Evolutionary conservation across 1,284 basidiomycete genomes (phyloP).

Genomic region (Dichomitus squalens): DNA sequence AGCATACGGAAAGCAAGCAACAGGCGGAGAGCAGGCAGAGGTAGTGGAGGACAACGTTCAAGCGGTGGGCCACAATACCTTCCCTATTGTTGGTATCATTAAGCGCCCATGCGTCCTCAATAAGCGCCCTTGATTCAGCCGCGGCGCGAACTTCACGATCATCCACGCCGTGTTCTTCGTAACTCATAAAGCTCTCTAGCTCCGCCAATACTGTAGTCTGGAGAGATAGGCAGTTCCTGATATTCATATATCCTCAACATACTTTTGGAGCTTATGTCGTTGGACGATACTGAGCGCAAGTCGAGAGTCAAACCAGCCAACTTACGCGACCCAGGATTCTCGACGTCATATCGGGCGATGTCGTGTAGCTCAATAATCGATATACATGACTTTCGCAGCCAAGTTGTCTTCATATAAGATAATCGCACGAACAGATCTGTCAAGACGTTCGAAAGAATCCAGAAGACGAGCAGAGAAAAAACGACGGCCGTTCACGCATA

Average conservation of each 20-base stretch:
- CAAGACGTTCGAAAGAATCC: constrained; percentile 30
- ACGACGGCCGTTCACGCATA: no score
- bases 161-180: no score
- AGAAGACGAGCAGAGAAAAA: background rate
- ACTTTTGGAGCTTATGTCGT: no score
- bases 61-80: background rate
- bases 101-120: background rate
- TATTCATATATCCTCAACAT: no score
- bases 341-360: background rate
- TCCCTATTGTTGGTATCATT: background rate
- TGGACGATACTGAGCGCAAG: no score
- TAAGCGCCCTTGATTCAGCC: no score
- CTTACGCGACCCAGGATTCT: no score
- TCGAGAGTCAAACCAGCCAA: no score
- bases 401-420: background rate
- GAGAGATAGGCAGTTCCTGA: no score
- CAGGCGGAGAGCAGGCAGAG: background rate
- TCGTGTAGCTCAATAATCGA: background rate
- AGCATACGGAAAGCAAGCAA: constrained; percentile 14
- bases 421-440: constrained; percentile 42
- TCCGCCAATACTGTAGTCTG: no score
- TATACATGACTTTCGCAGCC: background rate
- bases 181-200: no score
- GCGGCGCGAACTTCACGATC: no score
- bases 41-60: background rate